Conservation (phyloP, 441 rosid species). For the Dalechampia spathulata region DNA sequence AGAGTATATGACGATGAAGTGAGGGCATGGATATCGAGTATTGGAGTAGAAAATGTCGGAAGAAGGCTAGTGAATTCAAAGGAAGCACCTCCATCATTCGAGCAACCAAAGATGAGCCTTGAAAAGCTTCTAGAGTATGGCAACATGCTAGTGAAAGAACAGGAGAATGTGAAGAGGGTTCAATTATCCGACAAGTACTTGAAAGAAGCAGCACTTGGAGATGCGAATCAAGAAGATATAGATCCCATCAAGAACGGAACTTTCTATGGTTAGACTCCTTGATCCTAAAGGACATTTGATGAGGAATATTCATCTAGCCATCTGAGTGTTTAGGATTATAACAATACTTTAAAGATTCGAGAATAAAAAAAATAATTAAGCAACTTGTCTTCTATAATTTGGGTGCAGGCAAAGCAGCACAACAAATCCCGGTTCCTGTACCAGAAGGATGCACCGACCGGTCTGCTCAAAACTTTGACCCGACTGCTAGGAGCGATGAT, state of each 20-base stretch:
- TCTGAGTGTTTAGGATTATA: too few species aligned
- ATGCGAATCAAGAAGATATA: slow-evolving; percentile 48
- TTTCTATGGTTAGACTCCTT: slow-evolving; percentile 34
- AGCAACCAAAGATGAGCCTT: slow-evolving; percentile 73
- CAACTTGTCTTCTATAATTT: background rate
- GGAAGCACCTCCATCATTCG: slow-evolving; percentile 74
- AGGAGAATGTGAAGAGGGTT: slow-evolving; percentile 95
- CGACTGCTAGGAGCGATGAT: slow-evolving; percentile 43
- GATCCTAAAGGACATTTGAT: slow-evolving; percentile 5
- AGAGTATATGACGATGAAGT: slow-evolving; percentile 97
- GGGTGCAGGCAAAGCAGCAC: slow-evolving; percentile 75
- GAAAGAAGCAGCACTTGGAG: slow-evolving; percentile 83
- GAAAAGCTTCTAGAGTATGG: slow-evolving; percentile 82
- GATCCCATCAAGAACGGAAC: slow-evolving; percentile 35
- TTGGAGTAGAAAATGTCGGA: slow-evolving; percentile 60
- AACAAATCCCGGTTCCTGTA: slow-evolving; percentile 61
- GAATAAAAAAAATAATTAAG: background rate
- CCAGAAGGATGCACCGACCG: slow-evolving; percentile 91
- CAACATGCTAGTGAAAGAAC: slow-evolving; percentile 83
- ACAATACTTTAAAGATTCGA: too few species aligned
- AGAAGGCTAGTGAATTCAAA: slow-evolving; percentile 82
- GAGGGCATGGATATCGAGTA: slow-evolving; percentile 57
- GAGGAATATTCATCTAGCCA: slow-evolving; percentile 4
- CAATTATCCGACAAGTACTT: slow-evolving; percentile 86
- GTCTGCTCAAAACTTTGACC: slow-evolving; percentile 40